These are phyloP conservation scores for Aspergillus neoniger DNA, from an alignment of 2,329 filamentous ascomycete species.

Conservation along the genomic window DNA sequence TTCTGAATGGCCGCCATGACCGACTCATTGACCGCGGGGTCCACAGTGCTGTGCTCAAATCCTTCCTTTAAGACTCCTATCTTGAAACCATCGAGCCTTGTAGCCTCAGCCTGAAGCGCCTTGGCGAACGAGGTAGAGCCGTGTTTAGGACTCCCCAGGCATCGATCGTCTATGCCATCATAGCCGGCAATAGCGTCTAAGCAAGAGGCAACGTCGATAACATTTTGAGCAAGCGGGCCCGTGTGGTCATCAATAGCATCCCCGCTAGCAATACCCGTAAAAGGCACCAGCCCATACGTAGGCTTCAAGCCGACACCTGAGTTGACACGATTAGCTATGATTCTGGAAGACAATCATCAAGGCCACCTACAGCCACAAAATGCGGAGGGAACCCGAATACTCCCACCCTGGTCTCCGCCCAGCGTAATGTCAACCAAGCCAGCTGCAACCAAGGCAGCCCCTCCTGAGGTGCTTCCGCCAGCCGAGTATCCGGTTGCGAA, in stretches of 20 bases:
- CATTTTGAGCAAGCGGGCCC: conserved; percentile 47
- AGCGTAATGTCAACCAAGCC: conserved; percentile 33
- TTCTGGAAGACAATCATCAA: neutral
- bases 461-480: conserved; percentile 33
- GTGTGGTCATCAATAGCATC: conserved; percentile 56
- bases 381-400: conserved; percentile 43
- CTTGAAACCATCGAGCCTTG: conserved; percentile 25
- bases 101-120: conserved; percentile 8
- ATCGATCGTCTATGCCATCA: conserved; percentile 53
- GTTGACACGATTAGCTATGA: neutral
- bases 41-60: conserved; percentile 43
- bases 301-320: conserved; percentile 53
- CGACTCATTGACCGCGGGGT: conserved; percentile 42
- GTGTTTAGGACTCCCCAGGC: conserved; percentile 32
- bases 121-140: conserved; percentile 25
- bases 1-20: conserved; percentile 47
- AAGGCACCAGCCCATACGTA: conserved; percentile 55
- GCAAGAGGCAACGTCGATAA: conserved; percentile 45
- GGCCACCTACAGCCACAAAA: conserved; percentile 39
- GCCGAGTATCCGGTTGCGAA: conserved; percentile 31
- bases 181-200: conserved; percentile 52
- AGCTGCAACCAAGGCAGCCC: conserved; percentile 29
- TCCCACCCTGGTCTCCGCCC: conserved; percentile 38
- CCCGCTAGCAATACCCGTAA: conserved; percentile 52
- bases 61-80: conserved; percentile 52